Evolutionary conservation across 1,284 basidiomycete species (phyloP).

Genomic region (Cystobasidiaceae sp.): DNA sequence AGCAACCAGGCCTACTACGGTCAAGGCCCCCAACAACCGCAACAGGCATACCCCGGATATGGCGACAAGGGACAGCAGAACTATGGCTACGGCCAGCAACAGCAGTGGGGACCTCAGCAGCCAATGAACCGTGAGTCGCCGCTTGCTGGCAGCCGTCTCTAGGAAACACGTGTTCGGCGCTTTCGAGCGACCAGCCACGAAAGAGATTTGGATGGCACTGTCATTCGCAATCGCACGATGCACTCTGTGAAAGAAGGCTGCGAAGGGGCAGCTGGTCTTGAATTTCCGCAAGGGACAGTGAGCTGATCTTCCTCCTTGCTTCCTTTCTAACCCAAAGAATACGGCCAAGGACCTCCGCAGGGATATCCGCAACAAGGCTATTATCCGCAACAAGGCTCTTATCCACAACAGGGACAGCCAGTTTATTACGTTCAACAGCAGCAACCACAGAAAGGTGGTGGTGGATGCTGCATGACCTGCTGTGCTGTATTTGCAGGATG

Average conservation of each 20-base stretch:
- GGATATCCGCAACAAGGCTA: neutral
- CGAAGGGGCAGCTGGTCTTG: too few relatives aligned
- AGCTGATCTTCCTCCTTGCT: too few relatives aligned
- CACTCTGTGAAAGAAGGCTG: too few relatives aligned
- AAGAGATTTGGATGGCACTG: too few relatives aligned
- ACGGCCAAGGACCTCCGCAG: neutral
- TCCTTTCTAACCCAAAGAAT: too few relatives aligned
- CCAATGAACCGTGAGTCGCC: neutral
- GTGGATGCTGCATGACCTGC: conserved; percentile 18
- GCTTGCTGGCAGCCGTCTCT: neutral
- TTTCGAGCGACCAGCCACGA: too few relatives aligned
- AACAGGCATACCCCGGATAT: conserved; percentile 7
- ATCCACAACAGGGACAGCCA: neutral
- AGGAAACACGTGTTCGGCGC: neutral
- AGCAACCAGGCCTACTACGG: neutral
- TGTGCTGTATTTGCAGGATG: conserved; percentile 19
- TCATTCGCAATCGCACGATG: too few relatives aligned
- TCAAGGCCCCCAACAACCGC: neutral
- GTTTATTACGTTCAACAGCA: conserved; percentile 15
- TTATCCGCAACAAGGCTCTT: neutral
- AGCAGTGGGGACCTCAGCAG: neutral
- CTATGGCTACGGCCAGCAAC: neutral
- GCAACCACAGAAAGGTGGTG: neutral
- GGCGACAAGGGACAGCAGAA: neutral
- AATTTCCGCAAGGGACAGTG: too few relatives aligned